These are phyloP conservation scores for Coemansia sp. DNA, from an alignment of 192 early-diverging fungal species.

Conservation along the genomic window DNA sequence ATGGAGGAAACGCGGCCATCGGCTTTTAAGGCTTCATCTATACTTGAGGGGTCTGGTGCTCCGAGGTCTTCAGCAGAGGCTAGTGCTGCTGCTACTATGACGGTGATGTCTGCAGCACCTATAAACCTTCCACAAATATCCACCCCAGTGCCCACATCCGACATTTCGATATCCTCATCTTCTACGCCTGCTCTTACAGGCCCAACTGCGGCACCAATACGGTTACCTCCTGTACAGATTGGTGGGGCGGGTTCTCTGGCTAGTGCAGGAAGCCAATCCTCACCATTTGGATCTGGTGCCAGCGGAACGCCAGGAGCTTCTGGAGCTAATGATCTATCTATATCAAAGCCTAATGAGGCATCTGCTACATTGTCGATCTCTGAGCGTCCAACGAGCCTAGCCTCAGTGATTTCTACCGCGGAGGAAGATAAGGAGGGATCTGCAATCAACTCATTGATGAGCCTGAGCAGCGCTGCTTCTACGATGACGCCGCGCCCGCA, in stretches of 20 bases:
- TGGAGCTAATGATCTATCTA: conserved; percentile 12
- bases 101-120: conserved; percentile 26
- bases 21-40: conserved; percentile 5
- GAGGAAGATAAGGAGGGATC: conserved; percentile 55
- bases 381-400: conserved; percentile 18
- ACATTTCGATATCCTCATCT: conserved; percentile 8
- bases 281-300: conserved; percentile 9
- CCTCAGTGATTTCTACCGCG: conserved; percentile 19
- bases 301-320: neutral
- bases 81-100: conserved; percentile 4
- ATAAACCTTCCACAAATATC: conserved; percentile 36
- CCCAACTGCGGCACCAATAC: conserved; percentile 44
- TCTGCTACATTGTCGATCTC: neutral
- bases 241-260: conserved; percentile 19
- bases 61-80: conserved; percentile 2
- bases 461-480: conserved; percentile 48
- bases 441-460: conserved; percentile 55
- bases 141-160: conserved; percentile 17
- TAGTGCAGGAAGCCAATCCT: conserved; percentile 15
- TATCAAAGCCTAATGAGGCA: neutral
- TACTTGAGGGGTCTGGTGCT: conserved; percentile 4
- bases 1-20: conserved; percentile 29
- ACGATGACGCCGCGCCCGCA: conserved; percentile 45
- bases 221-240: conserved; percentile 50
- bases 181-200: conserved; percentile 36